Conservation (phyloP, 2,329 filamentous ascomycete genomes). For the Talaromyces islandicus region DNA sequence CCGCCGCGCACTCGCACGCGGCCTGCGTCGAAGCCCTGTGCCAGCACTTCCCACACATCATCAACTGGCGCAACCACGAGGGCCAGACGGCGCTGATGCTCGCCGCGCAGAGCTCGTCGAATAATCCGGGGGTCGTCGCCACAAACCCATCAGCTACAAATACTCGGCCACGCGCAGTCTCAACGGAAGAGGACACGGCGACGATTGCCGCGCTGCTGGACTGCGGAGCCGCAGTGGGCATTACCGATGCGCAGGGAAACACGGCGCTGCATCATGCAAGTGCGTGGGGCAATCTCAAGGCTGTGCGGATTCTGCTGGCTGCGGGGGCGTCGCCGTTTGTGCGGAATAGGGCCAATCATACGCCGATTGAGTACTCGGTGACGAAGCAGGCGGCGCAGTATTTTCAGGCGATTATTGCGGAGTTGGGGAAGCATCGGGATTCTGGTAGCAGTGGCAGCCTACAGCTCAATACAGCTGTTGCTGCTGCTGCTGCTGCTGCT, state of each 20-base stretch:
- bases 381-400: constrained; percentile 81
- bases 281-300: constrained; percentile 72
- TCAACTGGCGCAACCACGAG: constrained; percentile 59
- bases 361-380: constrained; percentile 73
- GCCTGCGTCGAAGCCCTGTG: constrained; percentile 69
- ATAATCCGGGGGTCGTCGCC: constrained; percentile 14
- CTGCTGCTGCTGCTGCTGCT: background rate
- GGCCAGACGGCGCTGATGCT: constrained; percentile 51
- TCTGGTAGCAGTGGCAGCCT: background rate
- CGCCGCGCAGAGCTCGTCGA: constrained; percentile 29
- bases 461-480: constrained; percentile 9
- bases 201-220: constrained; percentile 23
- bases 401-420: constrained; percentile 67
- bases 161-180: constrained; percentile 11
- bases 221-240: constrained; percentile 43
- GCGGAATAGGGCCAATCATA: constrained; percentile 73
- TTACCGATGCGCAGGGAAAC: constrained; percentile 68
- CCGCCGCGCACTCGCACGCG: constrained; percentile 62
- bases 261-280: constrained; percentile 83
- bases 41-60: constrained; percentile 55
- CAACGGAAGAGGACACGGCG: constrained; percentile 19
- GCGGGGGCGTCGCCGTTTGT: constrained; percentile 70
- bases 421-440: constrained; percentile 49
- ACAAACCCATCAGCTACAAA: constrained; percentile 7
- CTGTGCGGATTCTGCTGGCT: constrained; percentile 68